A percentile compares a stretch with the other conserved stretches of the same genome.
Conservation (phyloP, 441 rosid genomes). For the Flueggea neowawraea region DNA sequence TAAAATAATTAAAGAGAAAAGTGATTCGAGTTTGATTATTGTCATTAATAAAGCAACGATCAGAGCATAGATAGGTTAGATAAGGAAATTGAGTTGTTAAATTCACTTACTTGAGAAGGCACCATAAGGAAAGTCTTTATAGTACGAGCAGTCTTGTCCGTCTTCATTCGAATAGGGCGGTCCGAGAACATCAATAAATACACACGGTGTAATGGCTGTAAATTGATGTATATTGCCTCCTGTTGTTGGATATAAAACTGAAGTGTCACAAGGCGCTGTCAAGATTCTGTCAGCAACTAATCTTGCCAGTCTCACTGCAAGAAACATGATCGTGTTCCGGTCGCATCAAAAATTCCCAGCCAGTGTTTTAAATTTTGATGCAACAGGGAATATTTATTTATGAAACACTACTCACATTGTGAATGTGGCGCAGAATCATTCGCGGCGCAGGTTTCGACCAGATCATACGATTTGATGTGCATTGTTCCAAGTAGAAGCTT, state of each 20-base stretch:
- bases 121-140: slow-evolving; percentile 24
- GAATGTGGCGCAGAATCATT: slow-evolving; percentile 8
- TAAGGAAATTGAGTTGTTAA: background rate
- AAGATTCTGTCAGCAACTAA: slow-evolving; percentile 25
- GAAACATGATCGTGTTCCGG: background rate
- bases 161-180: slow-evolving; percentile 36
- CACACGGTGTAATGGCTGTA: slow-evolving; percentile 39
- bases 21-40: too few relatives aligned
- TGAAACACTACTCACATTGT: slow-evolving; percentile 24
- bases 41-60: background rate
- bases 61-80: background rate
- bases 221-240: slow-evolving; percentile 49
- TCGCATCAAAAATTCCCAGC: background rate
- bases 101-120: slow-evolving; percentile 31
- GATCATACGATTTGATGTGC: slow-evolving; percentile 63
- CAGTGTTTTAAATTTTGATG: background rate
- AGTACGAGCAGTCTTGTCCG: slow-evolving; percentile 37
- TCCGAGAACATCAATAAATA: slow-evolving; percentile 37
- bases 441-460: slow-evolving; percentile 24
- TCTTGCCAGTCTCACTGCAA: slow-evolving; percentile 37
- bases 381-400: background rate
- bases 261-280: slow-evolving; percentile 31
- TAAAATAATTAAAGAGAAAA: too few relatives aligned
- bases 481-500: slow-evolving; percentile 56
- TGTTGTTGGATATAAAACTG: slow-evolving; percentile 38